Conservation (phyloP, 2,329 filamentous ascomycete genomes). For the Emydomyces testavorans region DNA sequence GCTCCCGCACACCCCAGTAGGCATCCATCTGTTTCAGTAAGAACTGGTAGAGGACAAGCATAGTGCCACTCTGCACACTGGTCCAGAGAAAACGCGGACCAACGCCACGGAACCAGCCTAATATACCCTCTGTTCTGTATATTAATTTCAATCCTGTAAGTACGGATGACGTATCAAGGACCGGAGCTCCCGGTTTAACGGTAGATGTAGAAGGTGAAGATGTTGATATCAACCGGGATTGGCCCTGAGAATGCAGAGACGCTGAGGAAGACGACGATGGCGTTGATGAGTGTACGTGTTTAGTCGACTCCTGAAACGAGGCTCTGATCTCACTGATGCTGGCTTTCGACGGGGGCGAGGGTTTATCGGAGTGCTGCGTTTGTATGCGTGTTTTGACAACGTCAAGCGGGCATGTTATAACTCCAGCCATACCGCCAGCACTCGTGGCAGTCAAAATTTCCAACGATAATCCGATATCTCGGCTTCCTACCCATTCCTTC, state of each 20-base stretch:
- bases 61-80: slow-evolving; percentile 89
- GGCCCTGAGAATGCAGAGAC: slow-evolving; percentile 30
- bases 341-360: slow-evolving; percentile 14
- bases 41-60: slow-evolving; percentile 91
- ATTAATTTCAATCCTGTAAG: slow-evolving; percentile 73
- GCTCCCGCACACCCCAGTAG: slow-evolving; percentile 27
- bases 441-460: slow-evolving; percentile 82
- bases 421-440: slow-evolving; percentile 83
- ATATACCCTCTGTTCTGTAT: slow-evolving; percentile 77
- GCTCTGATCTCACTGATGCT: slow-evolving; percentile 14
- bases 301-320: slow-evolving; percentile 14
- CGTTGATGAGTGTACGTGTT: slow-evolving; percentile 22
- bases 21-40: slow-evolving; percentile 64
- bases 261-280: slow-evolving; percentile 20
- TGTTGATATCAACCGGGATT: slow-evolving; percentile 71
- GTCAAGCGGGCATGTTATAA: slow-evolving; percentile 89
- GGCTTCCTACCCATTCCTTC: slow-evolving; percentile 61
- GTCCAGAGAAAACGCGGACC: slow-evolving; percentile 92
- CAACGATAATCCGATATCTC: slow-evolving; percentile 72
- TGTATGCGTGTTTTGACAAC: slow-evolving; percentile 96
- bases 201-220: slow-evolving; percentile 78
- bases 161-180: slow-evolving; percentile 81
- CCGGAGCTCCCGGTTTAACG: slow-evolving; percentile 63
- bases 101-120: slow-evolving; percentile 88
- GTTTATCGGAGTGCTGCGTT: slow-evolving; percentile 58